Evolutionary conservation across 495 filamentous ascomycete species (phyloP), one percentile per base, ranked within the genome.

Genomic region (Penicillium alfredii): DNA sequence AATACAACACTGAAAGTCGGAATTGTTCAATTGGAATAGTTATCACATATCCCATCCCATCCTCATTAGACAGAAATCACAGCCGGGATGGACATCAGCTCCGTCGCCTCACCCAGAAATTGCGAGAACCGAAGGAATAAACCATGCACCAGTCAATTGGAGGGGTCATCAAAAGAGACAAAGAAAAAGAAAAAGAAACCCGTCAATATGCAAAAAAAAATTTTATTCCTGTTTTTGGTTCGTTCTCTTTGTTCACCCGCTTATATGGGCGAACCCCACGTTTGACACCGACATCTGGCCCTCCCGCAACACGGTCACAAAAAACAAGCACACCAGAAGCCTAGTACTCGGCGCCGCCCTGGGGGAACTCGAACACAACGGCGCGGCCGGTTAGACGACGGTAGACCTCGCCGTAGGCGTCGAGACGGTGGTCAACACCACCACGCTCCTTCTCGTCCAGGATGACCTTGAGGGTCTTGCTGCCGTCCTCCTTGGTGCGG

Each of bases 391-490:
- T 98, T 61, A 98, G 72, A 42, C 85, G 81, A 64, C 83, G 82
- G 80, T 98, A 98, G 58, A 98, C 92, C 80, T 96, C 92, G 39
- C 85, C 88, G 76, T 96, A 98, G 55, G 92, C 96, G 69, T 98
- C 92, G 51, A 98, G 83, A 65, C 92, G 80, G 78, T 95, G 94
- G 78, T 97, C 92, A 51, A 97, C 88, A 63, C 86, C 86, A 54
- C 90, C 89, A 56, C 87, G 82, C 86, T 98, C 92, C 88, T 97
- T 97, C 82, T 96, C 92, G 67, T 98, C 92, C 38, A 98, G 77
- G 57, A 97, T 80, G 55, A 98, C 83, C 84, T 98, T 98, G 63
- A 94, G 77, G 60, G 90, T 73, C 82, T 97, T 97, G 78, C 74
- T 81, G 67, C 86, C 86, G 70, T 98, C 92, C 76, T 94, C 89